phyloP scores from a whole-genome alignment of 2,329 filamentous ascomycete species.

The Rhynchosporium graminicola region DNA sequence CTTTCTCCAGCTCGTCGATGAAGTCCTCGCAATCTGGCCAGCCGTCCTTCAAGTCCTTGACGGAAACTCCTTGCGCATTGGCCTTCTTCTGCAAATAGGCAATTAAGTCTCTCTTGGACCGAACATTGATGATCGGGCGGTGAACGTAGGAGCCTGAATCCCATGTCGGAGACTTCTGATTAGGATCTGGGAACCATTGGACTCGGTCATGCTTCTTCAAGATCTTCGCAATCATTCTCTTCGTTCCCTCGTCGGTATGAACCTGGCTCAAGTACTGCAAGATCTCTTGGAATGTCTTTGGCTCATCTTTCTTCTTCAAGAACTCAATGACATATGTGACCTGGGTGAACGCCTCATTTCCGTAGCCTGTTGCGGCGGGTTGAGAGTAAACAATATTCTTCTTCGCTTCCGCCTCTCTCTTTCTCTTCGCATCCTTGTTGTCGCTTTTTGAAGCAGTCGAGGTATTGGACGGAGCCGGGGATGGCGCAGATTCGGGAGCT shows the following conservation, averaged over 20 bases:
- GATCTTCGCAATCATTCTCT: constrained; percentile 66
- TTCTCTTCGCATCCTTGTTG: constrained; percentile 63
- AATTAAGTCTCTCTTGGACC: constrained; percentile 74
- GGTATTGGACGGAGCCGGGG: constrained; percentile 60
- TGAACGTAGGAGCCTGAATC: constrained; percentile 76
- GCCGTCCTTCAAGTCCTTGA: constrained; percentile 93
- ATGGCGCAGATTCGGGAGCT: constrained; percentile 56
- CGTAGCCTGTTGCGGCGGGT: constrained; percentile 73
- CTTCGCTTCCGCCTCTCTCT: constrained; percentile 50
- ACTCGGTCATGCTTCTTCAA: constrained; percentile 65
- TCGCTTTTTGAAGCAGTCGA: constrained; percentile 54
- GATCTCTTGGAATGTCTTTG: constrained; percentile 74
- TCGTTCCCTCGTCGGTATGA: constrained; percentile 59
- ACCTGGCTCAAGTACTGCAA: constrained; percentile 77
- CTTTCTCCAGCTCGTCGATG: constrained; percentile 74
- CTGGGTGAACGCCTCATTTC: constrained; percentile 81
- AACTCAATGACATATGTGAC: constrained; percentile 85
- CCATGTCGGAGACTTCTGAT: constrained; percentile 67
- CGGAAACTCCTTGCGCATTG: constrained; percentile 76
- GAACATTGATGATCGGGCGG: constrained; percentile 81
- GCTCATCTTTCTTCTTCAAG: constrained; percentile 69
- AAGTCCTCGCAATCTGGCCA: constrained; percentile 84
- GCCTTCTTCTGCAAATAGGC: constrained; percentile 78
- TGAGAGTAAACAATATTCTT: constrained; percentile 69
- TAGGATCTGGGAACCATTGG: constrained; percentile 55